These are phyloP conservation scores for Wickerhamomyces sp. DNA, from an alignment of 1,139 yeast genomes.

Conservation along the genomic window DNA sequence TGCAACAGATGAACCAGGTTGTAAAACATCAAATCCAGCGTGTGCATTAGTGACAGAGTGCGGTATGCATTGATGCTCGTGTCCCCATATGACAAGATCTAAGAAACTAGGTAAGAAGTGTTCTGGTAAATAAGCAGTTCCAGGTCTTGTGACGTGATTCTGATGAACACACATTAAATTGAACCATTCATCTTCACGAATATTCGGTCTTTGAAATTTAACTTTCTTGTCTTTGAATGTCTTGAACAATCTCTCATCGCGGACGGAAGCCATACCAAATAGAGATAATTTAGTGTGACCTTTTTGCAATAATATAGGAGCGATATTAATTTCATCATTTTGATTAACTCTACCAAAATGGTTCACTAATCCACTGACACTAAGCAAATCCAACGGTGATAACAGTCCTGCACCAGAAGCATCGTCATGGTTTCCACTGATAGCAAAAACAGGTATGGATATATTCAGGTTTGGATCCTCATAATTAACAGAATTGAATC, in stretches of 20 bases:
- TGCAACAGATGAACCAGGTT: constrained; percentile 94
- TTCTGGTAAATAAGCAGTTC: constrained; percentile 82
- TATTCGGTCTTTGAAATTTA: constrained; percentile 67
- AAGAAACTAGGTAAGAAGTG: constrained; percentile 74
- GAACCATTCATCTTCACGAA: constrained; percentile 67
- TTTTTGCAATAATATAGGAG: constrained; percentile 80
- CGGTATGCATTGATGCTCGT: constrained; percentile 92
- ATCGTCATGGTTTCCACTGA: constrained; percentile 96
- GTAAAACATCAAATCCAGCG: constrained; percentile 73
- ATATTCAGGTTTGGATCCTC: constrained; percentile 89
- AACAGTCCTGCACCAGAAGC: constrained; percentile 84
- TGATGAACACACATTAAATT: constrained; percentile 90
- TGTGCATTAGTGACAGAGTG: constrained; percentile 62
- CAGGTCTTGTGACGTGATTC: constrained; percentile 76
- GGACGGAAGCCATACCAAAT: constrained; percentile 82
- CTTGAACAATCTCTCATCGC: constrained; percentile 84
- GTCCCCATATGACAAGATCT: constrained; percentile 92
- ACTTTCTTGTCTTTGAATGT: constrained; percentile 81
- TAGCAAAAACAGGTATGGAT: constrained; percentile 89
- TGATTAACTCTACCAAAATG: constrained; percentile 84
- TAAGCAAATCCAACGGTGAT: constrained; percentile 84
- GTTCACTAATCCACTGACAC: constrained; percentile 79
- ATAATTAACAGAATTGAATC: constrained; percentile 69
- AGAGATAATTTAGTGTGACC: constrained; percentile 80
- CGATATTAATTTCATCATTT: constrained; percentile 66